phyloP scores from a whole-genome alignment of 148 eudicot species.

The Chenopodium quinoa region DNA sequence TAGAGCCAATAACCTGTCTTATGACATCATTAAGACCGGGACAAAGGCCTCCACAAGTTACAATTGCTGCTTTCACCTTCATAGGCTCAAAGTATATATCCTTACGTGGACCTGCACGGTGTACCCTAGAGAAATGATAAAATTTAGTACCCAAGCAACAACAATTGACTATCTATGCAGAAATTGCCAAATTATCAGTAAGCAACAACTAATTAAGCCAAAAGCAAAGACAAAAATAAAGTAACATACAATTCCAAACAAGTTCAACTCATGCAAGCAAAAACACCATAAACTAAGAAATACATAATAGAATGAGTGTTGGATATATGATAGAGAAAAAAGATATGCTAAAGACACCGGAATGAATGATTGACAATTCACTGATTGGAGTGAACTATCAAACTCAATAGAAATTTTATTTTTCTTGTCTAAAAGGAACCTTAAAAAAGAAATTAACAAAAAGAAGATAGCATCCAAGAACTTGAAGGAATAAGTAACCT shows the following conservation, averaged over 20 bases:
- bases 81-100: constrained; percentile 48
- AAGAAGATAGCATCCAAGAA: no score
- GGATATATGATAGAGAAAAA: background rate
- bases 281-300: background rate
- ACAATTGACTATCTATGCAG: background rate
- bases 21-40: constrained; percentile 59
- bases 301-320: background rate
- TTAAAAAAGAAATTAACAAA: no score
- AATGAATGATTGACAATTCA: no score
- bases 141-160: constrained; percentile 10
- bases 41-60: constrained; percentile 58
- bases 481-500: no score
- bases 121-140: constrained; percentile 37
- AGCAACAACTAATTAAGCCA: background rate
- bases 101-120: constrained; percentile 57
- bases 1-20: constrained; percentile 38
- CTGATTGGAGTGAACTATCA: no score
- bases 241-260: background rate
- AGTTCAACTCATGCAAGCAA: background rate
- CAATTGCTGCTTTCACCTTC: constrained; percentile 50
- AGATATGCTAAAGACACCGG: background rate
- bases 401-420: no score
- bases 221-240: background rate
- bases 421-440: no score
- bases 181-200: background rate